These are phyloP conservation scores for Pyracantha coccinea DNA, from an alignment of 331 rosid genomes.

Conservation along the genomic window DNA sequence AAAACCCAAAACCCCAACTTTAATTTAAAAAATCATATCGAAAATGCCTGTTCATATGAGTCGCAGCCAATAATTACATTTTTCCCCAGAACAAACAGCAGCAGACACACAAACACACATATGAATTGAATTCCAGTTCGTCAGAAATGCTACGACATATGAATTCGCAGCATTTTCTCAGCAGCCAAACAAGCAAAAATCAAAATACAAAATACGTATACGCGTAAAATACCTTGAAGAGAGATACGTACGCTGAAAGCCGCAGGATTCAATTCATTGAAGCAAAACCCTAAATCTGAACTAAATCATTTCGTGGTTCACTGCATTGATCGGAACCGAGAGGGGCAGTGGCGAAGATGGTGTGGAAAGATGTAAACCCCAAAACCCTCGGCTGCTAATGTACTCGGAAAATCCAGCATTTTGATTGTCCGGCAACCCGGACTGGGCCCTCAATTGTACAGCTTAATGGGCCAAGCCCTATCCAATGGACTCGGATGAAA, in stretches of 20 bases:
- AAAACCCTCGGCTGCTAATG: not conserved
- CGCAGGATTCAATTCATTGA: not conserved
- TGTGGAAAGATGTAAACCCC: not conserved
- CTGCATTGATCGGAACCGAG: not conserved
- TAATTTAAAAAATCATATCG: not conserved
- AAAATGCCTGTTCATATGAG: not conserved
- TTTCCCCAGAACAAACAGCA: not conserved
- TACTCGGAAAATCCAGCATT: not conserved
- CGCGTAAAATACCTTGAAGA: too few relatives aligned
- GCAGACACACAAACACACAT: not conserved
- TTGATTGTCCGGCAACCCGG: not conserved
- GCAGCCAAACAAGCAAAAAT: not conserved
- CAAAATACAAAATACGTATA: too few relatives aligned
- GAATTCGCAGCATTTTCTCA: not conserved
- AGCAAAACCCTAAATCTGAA: not conserved
- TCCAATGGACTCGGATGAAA: not conserved
- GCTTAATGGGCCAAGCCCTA: not conserved
- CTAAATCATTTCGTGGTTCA: not conserved
- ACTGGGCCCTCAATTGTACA: too few relatives aligned
- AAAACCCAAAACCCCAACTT: not conserved
- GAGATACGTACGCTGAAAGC: too few relatives aligned
- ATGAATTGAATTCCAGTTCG: not conserved
- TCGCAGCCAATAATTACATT: not conserved
- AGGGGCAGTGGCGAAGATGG: not conserved
- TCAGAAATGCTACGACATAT: too few relatives aligned